Percentiles rank a stretch among this genome's conserved stretches.
phyloP scores from a whole-genome alignment of 345 rosid species.

The Raphanus raphanistrum region DNA sequence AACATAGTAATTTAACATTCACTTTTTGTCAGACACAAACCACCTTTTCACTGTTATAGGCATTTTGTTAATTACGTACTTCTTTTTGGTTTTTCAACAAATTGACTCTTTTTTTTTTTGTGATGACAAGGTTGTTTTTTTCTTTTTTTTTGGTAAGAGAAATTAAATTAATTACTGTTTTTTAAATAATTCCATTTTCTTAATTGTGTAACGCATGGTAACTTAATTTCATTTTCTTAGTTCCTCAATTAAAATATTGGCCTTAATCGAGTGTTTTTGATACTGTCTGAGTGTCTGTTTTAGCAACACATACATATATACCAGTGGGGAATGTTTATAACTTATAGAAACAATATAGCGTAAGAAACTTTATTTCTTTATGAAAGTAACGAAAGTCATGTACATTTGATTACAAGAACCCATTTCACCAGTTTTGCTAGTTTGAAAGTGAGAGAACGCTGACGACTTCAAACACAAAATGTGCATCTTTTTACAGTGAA shows the following conservation, averaged over 20 bases:
- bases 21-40: no score
- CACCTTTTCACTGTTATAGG: no score
- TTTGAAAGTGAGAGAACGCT: constrained; percentile 8
- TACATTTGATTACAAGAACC: constrained; percentile 12
- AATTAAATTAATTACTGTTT: neutral
- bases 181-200: neutral
- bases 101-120: no score
- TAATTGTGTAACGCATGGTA: neutral
- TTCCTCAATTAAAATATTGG: neutral
- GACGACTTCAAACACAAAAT: neutral
- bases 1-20: no score
- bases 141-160: no score
- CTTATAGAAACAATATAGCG: neutral
- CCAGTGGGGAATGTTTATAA: neutral
- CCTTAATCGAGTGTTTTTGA: neutral
- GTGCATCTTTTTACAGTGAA: constrained; percentile 21
- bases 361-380: neutral
- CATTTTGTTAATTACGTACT: no score
- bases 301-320: neutral
- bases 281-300: neutral
- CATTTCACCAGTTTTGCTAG: constrained; percentile 4
- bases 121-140: no score
- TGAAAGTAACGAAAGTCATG: constrained; percentile 14
- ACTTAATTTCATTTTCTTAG: neutral
- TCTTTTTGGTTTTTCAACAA: no score